Base-by-base conservation (phyloP, 805 yeast genomes). In the Ogataea ganodermae region DNA sequence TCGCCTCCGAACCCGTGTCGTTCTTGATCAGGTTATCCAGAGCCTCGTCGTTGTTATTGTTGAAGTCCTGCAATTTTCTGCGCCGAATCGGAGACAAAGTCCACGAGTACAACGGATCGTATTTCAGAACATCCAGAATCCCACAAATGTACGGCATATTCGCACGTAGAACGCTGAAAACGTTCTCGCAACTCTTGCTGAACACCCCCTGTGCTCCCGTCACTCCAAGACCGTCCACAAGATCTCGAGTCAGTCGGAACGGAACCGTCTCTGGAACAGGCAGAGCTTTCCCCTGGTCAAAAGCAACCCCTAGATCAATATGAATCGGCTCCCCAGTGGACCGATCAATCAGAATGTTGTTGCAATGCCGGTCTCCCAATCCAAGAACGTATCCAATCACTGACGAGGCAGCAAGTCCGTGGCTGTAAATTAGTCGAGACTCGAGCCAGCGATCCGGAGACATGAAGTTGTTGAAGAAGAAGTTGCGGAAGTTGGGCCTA, bases 91-190 rank as follows among this genome's bases (percentile, higher is more conserved):
- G 95, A 0, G 97, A 87, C 39, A 90, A 72, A 0, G 87, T 81
- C 98, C 99, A 94, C 1, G 89, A 78, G 60, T 92, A 91, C 46
- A 94, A 73, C 0, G 99, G 97, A 72, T 94, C 99, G 77, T 94
- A 89, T 57, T 84, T 75, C 52, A 94, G 68, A 4, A 92, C 96
- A 58, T 91, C 92, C 46, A 94, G 68, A 26, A 94, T 87, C 24
- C 94, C 84, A 64, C 84, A 67, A 23, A 95, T 88, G 54, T 83
- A 83, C 23, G 82, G 87, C 28, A 72, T 72, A 58, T 89, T 84
- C 1, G 67, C 66, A 46, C 95, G 70, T 37, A 94, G 67, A 1
- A 86, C 88, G 18, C 78, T 66, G 49, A 87, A 78, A 0, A 88
- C 86, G 48, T 80, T 79, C 59, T 88, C 96, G 56, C 95, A 84